Conservation (phyloP, 2,329 filamentous ascomycete species). For the Nigrospora sphaerica region DNA sequence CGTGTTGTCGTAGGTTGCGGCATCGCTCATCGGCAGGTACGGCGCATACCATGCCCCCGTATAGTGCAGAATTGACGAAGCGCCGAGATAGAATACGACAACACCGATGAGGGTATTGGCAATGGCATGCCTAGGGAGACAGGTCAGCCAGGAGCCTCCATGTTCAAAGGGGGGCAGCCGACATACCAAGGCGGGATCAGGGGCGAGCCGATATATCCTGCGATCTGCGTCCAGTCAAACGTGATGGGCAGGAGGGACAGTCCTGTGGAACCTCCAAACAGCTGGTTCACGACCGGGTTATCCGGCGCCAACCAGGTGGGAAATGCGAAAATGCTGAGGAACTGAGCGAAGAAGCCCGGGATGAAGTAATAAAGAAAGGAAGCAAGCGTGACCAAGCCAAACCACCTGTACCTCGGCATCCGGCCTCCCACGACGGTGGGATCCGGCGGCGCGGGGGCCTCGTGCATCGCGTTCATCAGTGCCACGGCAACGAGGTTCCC, state of each 20-base stretch:
- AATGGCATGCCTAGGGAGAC: slow-evolving; percentile 55
- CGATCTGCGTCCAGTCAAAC: slow-evolving; percentile 70
- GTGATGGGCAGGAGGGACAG: slow-evolving; percentile 64
- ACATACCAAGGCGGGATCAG: slow-evolving; percentile 61
- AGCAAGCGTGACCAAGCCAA: slow-evolving; percentile 47
- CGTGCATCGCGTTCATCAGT: slow-evolving; percentile 68
- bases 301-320: slow-evolving; percentile 66
- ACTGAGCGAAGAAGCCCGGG: slow-evolving; percentile 62
- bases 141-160: neutral
- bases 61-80: slow-evolving; percentile 56
- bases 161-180: too few relatives aligned
- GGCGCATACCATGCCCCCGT: slow-evolving; percentile 56
- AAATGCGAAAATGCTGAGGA: slow-evolving; percentile 63
- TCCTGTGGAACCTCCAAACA: slow-evolving; percentile 64
- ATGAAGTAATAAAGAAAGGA: slow-evolving; percentile 64
- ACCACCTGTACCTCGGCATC: slow-evolving; percentile 61
- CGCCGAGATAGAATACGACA: slow-evolving; percentile 56
- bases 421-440: slow-evolving; percentile 52
- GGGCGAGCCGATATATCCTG: slow-evolving; percentile 61
- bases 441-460: slow-evolving; percentile 42
- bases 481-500: slow-evolving; percentile 58
- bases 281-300: slow-evolving; percentile 61
- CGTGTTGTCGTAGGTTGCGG: slow-evolving; percentile 65
- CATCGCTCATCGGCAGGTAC: slow-evolving; percentile 64
- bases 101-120: slow-evolving; percentile 66